These are phyloP conservation scores for Cynara cardunculus DNA, from an alignment of 129 eudicot genomes.

Conservation along the genomic window DNA sequence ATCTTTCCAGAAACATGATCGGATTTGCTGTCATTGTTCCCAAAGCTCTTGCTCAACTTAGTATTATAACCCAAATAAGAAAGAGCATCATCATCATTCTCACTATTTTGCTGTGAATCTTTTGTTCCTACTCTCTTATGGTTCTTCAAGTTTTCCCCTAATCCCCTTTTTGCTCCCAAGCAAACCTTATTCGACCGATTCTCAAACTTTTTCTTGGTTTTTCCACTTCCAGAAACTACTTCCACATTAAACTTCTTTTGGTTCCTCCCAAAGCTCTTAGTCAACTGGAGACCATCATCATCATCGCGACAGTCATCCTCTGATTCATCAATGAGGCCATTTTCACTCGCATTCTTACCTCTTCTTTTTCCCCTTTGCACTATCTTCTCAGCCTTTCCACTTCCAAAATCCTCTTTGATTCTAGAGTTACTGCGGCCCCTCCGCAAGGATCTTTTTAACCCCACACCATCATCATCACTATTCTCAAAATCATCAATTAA, in stretches of 20 bases:
- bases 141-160: not conserved
- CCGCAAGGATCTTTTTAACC: not conserved
- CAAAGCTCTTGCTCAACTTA: not conserved
- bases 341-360: not conserved
- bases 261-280: not conserved
- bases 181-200: not conserved
- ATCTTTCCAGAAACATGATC: not conserved
- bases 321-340: not conserved
- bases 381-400: constrained; percentile 7
- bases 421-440: not conserved
- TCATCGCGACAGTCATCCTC: constrained; percentile 1
- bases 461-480: not conserved
- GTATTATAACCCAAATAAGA: constrained; percentile 2
- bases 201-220: not conserved
- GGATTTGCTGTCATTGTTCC: not conserved
- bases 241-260: not conserved
- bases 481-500: not conserved
- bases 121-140: not conserved
- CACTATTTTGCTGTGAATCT: not conserved
- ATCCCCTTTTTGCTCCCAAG: not conserved
- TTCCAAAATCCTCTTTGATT: constrained; percentile 5
- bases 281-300: constrained; percentile 20
- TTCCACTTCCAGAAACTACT: not conserved
- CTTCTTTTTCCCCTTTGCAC: not conserved
- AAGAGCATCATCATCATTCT: constrained; percentile 19